Percentiles rank a stretch among this genome's conserved stretches.
phyloP scores from a whole-genome alignment of 2,329 filamentous ascomycete species.

The Diaporthe vexans region DNA sequence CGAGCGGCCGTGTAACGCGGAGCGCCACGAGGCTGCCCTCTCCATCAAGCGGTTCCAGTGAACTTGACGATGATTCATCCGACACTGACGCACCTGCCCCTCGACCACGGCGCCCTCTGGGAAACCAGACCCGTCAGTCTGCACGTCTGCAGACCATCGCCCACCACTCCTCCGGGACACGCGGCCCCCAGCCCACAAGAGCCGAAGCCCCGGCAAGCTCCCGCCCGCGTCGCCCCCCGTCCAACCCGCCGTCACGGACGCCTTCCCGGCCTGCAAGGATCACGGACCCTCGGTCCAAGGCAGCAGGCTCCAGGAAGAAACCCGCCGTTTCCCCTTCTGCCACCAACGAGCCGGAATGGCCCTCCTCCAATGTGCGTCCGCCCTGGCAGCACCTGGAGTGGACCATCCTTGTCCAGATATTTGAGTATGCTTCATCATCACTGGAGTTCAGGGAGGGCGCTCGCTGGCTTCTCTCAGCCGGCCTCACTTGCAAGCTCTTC shows the following conservation, averaged over 20 bases:
- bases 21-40: conserved; percentile 38
- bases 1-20: conserved; percentile 40
- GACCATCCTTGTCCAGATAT: conserved; percentile 77
- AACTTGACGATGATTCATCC: conserved; percentile 23
- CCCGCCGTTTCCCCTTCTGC: conserved; percentile 4
- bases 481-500: conserved; percentile 74
- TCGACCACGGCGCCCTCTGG: conserved; percentile 12
- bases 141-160: conserved; percentile 34
- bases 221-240: conserved; percentile 14
- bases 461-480: conserved; percentile 76
- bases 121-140: conserved; percentile 31
- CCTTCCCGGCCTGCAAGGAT: conserved; percentile 31
- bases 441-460: conserved; percentile 60
- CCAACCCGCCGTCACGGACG: conserved; percentile 4
- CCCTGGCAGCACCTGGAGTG: conserved; percentile 56
- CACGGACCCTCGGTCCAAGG: conserved; percentile 5
- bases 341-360: conserved; percentile 36
- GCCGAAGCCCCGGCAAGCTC: conserved; percentile 11
- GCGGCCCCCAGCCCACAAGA: background rate
- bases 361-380: conserved; percentile 45
- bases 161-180: conserved; percentile 22
- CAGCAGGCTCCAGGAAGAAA: conserved; percentile 29
- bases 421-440: conserved; percentile 75
- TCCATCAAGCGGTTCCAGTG: conserved; percentile 28
- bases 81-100: conserved; percentile 17